Base-by-base conservation (phyloP, 768 basidiomycete genomes). In the Infundibulicybe gibba region DNA sequence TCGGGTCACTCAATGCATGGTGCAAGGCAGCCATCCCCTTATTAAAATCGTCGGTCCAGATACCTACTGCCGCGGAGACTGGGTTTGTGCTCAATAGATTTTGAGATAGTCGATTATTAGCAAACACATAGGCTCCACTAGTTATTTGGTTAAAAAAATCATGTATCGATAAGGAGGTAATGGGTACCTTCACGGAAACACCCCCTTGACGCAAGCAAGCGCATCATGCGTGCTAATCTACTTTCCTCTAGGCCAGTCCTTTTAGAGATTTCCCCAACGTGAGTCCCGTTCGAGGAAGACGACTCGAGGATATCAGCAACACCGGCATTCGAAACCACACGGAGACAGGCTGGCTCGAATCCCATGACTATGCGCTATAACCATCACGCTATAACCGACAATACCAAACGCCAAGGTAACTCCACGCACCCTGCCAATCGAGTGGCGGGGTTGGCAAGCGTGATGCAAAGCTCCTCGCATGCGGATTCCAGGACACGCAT, bases 101-200 rank as follows among this genome's bases (percentile, higher is more conserved):
- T 25, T 64, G 52, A 40, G 67, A 69, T 10, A 75, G 59, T 3
- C 69, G 63, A 51, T 73, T 75, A 49, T 75, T 72, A 9, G 68
- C 63, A 44, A 70, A 75, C 0, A 68, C 64, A 39, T 69, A 2
- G 62, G 56, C 11, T 58, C 52, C 13, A 69, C 71, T 73, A 39
- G 8, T 25, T 25, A 3, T 8, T 25, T 25, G 25, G 3, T 25
- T 4, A 25, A 25, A 25, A 25, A 25, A 25, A 25, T n/a, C n/a
- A n/a, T 25, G 8, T 25, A 25, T 25, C 3, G 25, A 25, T 25
- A 8, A 25, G 8, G 8, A 25, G 25, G 25, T 25, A 25, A 25
- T 25, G 25, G 4, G 25, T 25, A 71, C 71, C 61, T 63, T 74
- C 72, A 16, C 53, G 53, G 54, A 67, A 71, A 32, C 61, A 50